Evolutionary conservation across 148 eudicot species (phyloP).

Genomic region (Camellia sinensis): DNA sequence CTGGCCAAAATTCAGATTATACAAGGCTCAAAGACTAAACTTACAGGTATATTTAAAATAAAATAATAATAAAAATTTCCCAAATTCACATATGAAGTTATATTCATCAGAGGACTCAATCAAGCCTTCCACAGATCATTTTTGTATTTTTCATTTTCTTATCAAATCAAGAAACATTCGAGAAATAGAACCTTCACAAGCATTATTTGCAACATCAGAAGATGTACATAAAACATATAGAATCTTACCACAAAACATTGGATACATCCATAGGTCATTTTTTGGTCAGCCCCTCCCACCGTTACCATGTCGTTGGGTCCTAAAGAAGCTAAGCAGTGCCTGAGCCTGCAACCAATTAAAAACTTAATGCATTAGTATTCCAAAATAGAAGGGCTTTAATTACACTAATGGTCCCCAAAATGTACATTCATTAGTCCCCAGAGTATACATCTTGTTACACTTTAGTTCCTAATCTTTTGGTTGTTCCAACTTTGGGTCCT

Average conservation of each 20-base stretch:
- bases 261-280: neutral
- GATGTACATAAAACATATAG: conserved; percentile 6
- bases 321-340: conserved; percentile 49
- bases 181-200: conserved; percentile 6
- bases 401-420: too few species aligned
- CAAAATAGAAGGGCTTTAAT: neutral
- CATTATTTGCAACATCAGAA: conserved; percentile 21
- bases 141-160: neutral
- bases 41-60: neutral
- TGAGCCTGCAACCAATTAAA: conserved; percentile 46
- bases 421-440: too few species aligned
- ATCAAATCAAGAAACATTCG: neutral
- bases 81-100: neutral
- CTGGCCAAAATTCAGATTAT: neutral
- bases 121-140: neutral
- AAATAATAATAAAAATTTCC: neutral
- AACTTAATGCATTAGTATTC: neutral
- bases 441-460: too few species aligned
- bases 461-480: too few species aligned
- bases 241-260: neutral
- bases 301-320: conserved; percentile 50
- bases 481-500: too few species aligned
- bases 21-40: neutral
- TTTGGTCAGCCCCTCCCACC: conserved; percentile 41
- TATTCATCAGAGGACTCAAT: neutral